phyloP scores from a whole-genome alignment of 148 eudicot genomes.

The Talinum fruticosum region DNA sequence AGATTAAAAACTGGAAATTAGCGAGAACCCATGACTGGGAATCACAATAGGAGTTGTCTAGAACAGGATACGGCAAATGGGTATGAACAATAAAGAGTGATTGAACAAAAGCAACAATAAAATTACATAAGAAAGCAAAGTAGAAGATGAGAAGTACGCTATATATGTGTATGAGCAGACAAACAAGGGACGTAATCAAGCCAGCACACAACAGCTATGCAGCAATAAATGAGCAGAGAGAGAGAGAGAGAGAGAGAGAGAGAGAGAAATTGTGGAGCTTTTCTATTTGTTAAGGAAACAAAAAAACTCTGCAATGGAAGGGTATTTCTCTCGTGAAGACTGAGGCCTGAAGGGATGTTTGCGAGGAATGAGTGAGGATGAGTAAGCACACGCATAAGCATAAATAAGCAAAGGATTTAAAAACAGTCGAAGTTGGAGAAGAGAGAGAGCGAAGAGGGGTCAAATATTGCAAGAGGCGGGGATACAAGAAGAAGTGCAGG shows the following conservation, averaged over 20 bases:
- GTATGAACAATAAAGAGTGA: conserved; percentile 18
- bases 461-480: conserved; percentile 26
- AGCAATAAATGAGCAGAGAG: conserved; percentile 21
- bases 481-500: neutral
- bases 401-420: neutral
- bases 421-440: neutral
- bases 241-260: conserved; percentile 1
- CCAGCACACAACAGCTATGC: conserved; percentile 31
- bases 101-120: neutral
- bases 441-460: no score
- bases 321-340: neutral
- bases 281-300: conserved; percentile 6
- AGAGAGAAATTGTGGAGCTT: neutral
- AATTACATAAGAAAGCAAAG: conserved; percentile 27
- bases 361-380: conserved; percentile 11
- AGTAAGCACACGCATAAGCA: neutral
- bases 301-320: neutral
- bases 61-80: conserved; percentile 33
- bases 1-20: conserved; percentile 25
- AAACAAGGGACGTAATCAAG: conserved; percentile 13
- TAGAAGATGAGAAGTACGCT: neutral
- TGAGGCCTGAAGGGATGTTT: neutral
- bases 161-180: conserved; percentile 9
- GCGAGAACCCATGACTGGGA: conserved; percentile 49
- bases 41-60: conserved; percentile 13